A percentile compares a stretch with the other conserved stretches of the same genome.
Evolutionary conservation across 257 asterid species (phyloP).

Genomic region (Solanum pinnatisectum): DNA sequence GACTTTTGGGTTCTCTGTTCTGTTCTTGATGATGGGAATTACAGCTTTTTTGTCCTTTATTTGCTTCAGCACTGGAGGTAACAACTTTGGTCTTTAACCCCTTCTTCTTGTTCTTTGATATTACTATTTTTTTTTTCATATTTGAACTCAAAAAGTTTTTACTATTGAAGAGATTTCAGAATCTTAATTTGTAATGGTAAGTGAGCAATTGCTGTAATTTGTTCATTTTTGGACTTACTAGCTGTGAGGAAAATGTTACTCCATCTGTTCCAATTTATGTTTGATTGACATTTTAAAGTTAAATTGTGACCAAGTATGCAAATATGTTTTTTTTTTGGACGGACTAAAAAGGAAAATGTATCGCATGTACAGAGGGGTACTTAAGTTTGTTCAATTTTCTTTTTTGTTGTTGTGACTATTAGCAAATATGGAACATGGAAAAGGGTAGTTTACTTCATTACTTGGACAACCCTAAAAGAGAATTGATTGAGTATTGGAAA

Average conservation of each 20-base stretch:
- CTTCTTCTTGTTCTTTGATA: neutral
- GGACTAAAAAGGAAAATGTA: too few species aligned
- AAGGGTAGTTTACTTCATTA: too few species aligned
- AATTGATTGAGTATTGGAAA: too few species aligned
- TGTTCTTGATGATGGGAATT: constrained; percentile 27
- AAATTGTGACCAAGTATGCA: too few species aligned
- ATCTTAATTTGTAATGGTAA: neutral
- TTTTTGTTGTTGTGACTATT: neutral
- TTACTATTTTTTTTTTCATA: neutral
- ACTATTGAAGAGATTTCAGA: neutral
- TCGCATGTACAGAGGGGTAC: too few species aligned
- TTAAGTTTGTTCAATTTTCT: neutral
- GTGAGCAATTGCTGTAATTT: too few species aligned
- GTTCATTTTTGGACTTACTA: neutral
- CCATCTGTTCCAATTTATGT: too few species aligned
- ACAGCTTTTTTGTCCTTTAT: constrained; percentile 20
- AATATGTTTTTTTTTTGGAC: too few species aligned
- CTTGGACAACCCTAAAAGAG: too few species aligned
- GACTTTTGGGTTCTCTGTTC: constrained; percentile 31
- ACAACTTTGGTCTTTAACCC: neutral
- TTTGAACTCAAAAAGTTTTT: neutral
- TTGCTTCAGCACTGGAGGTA: constrained; percentile 28
- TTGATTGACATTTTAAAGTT: too few species aligned
- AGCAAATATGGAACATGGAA: neutral
- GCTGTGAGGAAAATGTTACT: too few species aligned